phyloP scores from a whole-genome alignment of 2,329 filamentous ascomycete genomes.

The Penicillium occitanis region DNA sequence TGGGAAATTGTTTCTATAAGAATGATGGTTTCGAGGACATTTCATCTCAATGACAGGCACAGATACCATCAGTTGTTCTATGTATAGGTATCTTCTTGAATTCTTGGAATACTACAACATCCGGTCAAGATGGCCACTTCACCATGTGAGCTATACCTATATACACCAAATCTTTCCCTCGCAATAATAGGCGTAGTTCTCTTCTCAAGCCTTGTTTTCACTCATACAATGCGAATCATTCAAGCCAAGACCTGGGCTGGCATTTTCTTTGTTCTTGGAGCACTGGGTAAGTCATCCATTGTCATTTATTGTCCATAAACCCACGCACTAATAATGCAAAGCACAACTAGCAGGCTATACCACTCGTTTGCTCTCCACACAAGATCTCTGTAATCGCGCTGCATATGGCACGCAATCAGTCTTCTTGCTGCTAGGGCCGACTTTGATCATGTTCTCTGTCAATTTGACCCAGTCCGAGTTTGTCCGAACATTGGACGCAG shows the following conservation, averaged over 20 bases:
- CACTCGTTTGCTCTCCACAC: neutral
- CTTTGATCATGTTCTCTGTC: neutral
- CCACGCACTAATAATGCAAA: neutral
- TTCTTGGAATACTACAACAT: neutral
- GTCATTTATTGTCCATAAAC: neutral
- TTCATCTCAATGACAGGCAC: neutral
- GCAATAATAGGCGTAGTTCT: neutral
- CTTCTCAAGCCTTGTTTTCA: neutral
- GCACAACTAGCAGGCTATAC: neutral
- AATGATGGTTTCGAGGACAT: neutral
- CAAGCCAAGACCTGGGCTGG: neutral
- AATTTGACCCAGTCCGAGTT: neutral
- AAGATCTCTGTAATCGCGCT: neutral
- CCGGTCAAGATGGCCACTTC: neutral
- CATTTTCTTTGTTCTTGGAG: slow-evolving; percentile 8
- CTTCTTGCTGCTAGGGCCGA: neutral
- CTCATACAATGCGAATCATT: neutral
- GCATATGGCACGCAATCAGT: neutral
- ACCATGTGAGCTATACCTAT: neutral
- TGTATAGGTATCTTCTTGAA: no score
- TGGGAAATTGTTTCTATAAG: neutral
- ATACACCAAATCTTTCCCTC: neutral
- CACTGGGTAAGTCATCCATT: neutral
- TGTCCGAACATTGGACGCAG: neutral
- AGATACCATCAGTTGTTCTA: no score